Evolutionary conservation across 306 rosid genomes (phyloP), one percentile per base, ranked within the genome.

Genomic region (Inga laurina): DNA sequence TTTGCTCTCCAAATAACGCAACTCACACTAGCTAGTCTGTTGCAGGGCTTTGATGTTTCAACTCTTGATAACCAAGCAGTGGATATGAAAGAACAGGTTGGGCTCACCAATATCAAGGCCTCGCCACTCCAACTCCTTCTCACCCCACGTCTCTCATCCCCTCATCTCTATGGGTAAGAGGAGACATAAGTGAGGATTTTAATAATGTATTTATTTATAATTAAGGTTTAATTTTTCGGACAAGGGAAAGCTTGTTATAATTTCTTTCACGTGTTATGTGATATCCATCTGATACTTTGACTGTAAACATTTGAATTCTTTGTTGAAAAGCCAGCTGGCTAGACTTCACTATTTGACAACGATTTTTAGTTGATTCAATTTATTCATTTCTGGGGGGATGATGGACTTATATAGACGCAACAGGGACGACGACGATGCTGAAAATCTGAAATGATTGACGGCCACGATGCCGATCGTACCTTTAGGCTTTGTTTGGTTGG

Each of bases 51-150:
- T 39, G 75, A 88, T 7, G 27, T 90, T 5, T n/a, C 8, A 0
- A 79, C 48, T 5, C 79, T 83, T 0, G 67, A 32, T 0, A 11
- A 65, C 37, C 76, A 54, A 7, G 56, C 18, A 0, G 41, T 86
- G 34, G 85, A 90, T 30, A 88, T 90, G 91, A 27, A 65, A 0
- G 85, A 85, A 65, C 57, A 77, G 7, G 35, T 30, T 22, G 91
- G 89, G 22, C 1, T 68, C 81, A 21, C 27, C 1, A 77, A 78
- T 30, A 15, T 67, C 7, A 90, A 72, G 45, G 84, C 84, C 49
- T n/a, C 56, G 0, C 57, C 76, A 22, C 75, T 82, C 1, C 54
- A 82, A 8, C 24, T 75, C 10, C 13, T 15, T 10, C 70, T 82
- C 13, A 75, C 69, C 19, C 70, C 80, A 18, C 85, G 70, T 18